Base-by-base conservation (phyloP, 257 asterid species). In the Capsicum baccatum region DNA sequence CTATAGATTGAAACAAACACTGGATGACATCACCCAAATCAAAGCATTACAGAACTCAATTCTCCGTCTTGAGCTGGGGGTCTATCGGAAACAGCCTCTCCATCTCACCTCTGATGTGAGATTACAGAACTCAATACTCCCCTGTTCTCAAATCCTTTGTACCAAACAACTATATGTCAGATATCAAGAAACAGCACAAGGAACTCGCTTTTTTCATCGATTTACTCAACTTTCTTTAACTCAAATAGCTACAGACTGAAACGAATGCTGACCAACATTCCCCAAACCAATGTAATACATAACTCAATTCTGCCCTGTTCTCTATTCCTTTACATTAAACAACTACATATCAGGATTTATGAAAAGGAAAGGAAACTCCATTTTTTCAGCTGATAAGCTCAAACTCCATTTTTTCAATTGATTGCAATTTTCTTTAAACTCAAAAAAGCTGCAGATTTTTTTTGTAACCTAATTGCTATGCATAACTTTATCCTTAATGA, bases 211-310 rank as follows among this genome's bases (percentile, higher is more conserved):
- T 66, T 66, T 33, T 66, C 73, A 66, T 26, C 69, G 9, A 62
- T 10, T 10, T 62, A 63, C 70, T 63, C 70, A 63, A 60, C 19
- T 63, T 63, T 26, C 70, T 63, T 63, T 10, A 26, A 26, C 42
- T 63, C 70, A 63, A 63, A 21, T 11, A 63, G 70, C 70, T 63
- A 63, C 44, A 63, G 14, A 63, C 70, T 63, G 70, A 26, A 63
- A 63, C 16, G 42, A 63, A 63, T 42, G 26, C 42, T 21, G 44
- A 63, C 44, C 70, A 10, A 63, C 44, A 63, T 35, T 39, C 70
- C 42, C 70, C 42, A 63, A 63, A 63, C 26, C 70, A 63, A 63
- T 63, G 70, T 2, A 14, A 63, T 63, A 63, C 70, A 63, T 2
- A 63, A 63, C 42, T 63, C 70, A 63, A 63, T 5, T 63, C 42